Conservation (phyloP, 2,329 filamentous ascomycete genomes). For the Neoscytalidium dimidiatum region DNA sequence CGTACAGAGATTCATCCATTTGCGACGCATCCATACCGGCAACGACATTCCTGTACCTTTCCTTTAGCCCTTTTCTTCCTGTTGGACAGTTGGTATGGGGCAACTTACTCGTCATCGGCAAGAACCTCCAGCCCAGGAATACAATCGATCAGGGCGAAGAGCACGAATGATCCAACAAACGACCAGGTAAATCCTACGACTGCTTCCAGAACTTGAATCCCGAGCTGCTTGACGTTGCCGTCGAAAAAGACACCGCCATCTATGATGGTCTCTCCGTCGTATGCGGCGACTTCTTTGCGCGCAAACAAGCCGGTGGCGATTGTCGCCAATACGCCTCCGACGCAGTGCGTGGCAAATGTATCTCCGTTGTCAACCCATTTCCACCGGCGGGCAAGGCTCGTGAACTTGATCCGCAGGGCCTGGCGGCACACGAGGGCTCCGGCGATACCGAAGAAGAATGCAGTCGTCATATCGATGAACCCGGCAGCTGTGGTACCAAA, state of each 20-base stretch:
- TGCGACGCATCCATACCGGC: conserved; percentile 53
- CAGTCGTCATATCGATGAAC: conserved; percentile 52
- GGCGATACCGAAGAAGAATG: conserved; percentile 51
- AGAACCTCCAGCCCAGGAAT: conserved; percentile 56
- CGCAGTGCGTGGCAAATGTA: conserved; percentile 57
- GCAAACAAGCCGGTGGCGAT: conserved; percentile 55
- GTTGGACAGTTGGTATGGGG: not conserved
- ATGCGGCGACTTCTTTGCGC: conserved; percentile 53
- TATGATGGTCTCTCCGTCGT: conserved; percentile 54
- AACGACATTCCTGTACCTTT: conserved; percentile 47
- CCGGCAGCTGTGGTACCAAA: conserved; percentile 35
- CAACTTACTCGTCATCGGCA: conserved; percentile 54
- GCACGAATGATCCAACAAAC: conserved; percentile 50
- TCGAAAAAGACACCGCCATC: conserved; percentile 56
- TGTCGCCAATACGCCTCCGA: conserved; percentile 54
- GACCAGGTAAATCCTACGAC: conserved; percentile 54
- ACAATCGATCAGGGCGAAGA: conserved; percentile 55
- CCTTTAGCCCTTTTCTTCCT: conserved; percentile 22
- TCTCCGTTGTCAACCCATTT: conserved; percentile 59
- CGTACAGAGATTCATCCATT: conserved; percentile 46
- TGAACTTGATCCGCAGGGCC: conserved; percentile 56
- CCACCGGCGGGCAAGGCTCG: conserved; percentile 47
- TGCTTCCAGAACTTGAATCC: conserved; percentile 54
- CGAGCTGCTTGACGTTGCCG: conserved; percentile 52
- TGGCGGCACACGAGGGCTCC: conserved; percentile 53